phyloP scores from a whole-genome alignment of 139 green algal genomes.

The Pseudopediastrum boryanum region DNA sequence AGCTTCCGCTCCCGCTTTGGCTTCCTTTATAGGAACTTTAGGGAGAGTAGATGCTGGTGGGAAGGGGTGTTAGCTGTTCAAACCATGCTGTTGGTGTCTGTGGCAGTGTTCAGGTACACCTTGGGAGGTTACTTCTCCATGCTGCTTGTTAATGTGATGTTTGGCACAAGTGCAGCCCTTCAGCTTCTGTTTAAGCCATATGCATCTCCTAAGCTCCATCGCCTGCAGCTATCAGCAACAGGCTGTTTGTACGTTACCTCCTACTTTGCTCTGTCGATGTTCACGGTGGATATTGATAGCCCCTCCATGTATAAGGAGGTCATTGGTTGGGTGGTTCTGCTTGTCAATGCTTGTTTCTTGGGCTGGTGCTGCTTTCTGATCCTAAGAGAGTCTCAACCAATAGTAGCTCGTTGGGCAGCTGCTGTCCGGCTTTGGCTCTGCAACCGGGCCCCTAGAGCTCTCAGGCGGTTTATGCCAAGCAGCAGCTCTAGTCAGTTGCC shows the following conservation, averaged over 20 bases:
- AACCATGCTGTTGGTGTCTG: slow-evolving; percentile 2
- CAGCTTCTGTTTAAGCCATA: slow-evolving; percentile 5
- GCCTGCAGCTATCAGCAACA: not conserved
- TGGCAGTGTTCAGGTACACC: not conserved
- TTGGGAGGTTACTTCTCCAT: not conserved
- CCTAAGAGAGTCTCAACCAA: too few relatives aligned
- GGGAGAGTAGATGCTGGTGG: not conserved
- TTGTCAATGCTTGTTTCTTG: slow-evolving; percentile 2
- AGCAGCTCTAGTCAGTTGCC: too few relatives aligned
- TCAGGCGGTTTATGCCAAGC: too few relatives aligned
- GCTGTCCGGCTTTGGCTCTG: too few relatives aligned
- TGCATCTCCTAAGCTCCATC: not conserved
- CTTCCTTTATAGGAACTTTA: not conserved
- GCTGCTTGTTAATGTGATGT: slow-evolving; percentile 5
- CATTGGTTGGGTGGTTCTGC: not conserved
- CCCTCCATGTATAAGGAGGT: not conserved
- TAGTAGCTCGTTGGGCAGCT: too few relatives aligned
- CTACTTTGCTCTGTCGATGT: not conserved
- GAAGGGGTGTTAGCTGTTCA: slow-evolving; percentile 1
- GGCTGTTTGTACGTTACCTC: not conserved
- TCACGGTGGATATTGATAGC: not conserved
- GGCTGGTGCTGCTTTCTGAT: not conserved
- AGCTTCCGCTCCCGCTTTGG: not conserved
- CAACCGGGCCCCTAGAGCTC: too few relatives aligned
- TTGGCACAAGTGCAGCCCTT: not conserved